phyloP scores from a whole-genome alignment of 2,329 filamentous ascomycete species.

The Stemphylium lycopersici region DNA sequence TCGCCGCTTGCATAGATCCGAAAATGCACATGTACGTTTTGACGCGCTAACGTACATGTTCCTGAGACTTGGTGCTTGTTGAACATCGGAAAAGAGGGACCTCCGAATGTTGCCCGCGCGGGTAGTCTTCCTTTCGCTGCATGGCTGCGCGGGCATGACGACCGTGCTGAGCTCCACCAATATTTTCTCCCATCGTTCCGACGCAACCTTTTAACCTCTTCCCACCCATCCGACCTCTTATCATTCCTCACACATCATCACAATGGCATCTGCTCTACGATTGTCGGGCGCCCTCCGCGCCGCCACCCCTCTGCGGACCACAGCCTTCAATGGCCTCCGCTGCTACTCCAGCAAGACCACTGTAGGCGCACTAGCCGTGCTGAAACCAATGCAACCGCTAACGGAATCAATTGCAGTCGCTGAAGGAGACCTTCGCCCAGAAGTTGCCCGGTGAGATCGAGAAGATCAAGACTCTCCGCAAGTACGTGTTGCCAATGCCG shows the following conservation, averaged over 20 bases:
- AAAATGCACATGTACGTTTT: neutral
- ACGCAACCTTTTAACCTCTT: conserved; percentile 36
- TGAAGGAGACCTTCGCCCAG: conserved; percentile 98
- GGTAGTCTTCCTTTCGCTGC: conserved; percentile 7
- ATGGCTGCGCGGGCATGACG: conserved; percentile 11
- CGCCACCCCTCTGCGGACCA: conserved; percentile 67
- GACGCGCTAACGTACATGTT: neutral
- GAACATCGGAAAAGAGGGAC: conserved; percentile 11
- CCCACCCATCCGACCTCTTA: conserved; percentile 42
- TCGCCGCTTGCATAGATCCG: neutral
- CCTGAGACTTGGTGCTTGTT: neutral
- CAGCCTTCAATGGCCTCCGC: conserved; percentile 81
- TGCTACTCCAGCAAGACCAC: conserved; percentile 91
- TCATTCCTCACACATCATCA: conserved; percentile 47
- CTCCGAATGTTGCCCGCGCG: conserved; percentile 14
- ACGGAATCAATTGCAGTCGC: conserved; percentile 65
- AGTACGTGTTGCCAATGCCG: conserved; percentile 61
- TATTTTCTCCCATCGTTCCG: conserved; percentile 34
- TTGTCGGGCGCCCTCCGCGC: conserved; percentile 82
- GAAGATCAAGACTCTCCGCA: conserved; percentile 98
- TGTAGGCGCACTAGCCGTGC: conserved; percentile 59
- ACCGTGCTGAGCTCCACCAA: conserved; percentile 27
- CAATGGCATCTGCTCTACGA: conserved; percentile 85
- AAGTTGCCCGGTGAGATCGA: conserved; percentile 95
- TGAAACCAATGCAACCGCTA: conserved; percentile 29